phyloP scores from a whole-genome alignment of 768 basidiomycete species.

The Leccinum sublutescens region DNA sequence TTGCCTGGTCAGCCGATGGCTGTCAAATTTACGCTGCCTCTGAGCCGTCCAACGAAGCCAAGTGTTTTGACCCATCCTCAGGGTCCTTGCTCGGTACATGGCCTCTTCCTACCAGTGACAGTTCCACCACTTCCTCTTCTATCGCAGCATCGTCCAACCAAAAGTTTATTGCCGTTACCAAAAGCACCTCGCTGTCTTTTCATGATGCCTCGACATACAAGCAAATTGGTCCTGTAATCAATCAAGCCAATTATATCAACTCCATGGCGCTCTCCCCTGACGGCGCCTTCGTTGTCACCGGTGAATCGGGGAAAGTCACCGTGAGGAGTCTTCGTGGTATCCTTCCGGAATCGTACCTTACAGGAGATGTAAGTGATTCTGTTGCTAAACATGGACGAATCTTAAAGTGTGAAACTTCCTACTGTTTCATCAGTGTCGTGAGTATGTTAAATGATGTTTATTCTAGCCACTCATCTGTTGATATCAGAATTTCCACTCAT shows the following conservation, averaged over 20 bases:
- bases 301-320: neutral
- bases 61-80: too few relatives aligned
- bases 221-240: neutral
- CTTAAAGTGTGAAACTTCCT: neutral
- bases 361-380: neutral
- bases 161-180: neutral
- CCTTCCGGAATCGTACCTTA: neutral
- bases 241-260: neutral
- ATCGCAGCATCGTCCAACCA: neutral
- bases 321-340: neutral
- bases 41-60: too few relatives aligned
- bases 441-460: neutral
- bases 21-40: too few relatives aligned
- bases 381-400: neutral
- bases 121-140: neutral
- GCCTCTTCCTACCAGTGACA: neutral
- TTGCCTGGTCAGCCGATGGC: neutral
- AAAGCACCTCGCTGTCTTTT: neutral
- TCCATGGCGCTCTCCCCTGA: slow-evolving; percentile 4
- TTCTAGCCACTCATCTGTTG: neutral
- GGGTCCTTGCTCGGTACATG: neutral
- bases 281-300: neutral
- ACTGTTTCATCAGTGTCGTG: neutral
- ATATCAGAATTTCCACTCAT: neutral
- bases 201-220: neutral